These are phyloP conservation scores for Penicillium sp. DNA, from an alignment of 2,329 filamentous ascomycete species.

Conservation along the genomic window DNA sequence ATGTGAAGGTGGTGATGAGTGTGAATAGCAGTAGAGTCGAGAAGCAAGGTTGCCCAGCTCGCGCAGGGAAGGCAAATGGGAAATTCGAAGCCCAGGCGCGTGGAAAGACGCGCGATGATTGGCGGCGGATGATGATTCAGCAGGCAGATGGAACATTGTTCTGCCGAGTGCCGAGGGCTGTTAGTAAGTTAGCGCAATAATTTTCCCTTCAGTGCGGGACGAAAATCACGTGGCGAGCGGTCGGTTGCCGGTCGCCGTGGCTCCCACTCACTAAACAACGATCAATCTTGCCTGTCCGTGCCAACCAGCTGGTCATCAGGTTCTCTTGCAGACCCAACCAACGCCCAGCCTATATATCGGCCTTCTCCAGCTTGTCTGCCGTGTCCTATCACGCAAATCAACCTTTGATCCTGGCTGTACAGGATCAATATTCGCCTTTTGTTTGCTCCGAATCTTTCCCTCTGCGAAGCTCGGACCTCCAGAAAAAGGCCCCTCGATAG, in stretches of 20 bases:
- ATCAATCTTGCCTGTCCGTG: not conserved
- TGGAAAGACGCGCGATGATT: constrained; percentile 34
- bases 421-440: not conserved
- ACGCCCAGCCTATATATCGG: not conserved
- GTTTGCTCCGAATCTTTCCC: not conserved
- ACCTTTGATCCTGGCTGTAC: not conserved
- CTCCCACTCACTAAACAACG: not conserved
- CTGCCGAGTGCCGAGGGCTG: not conserved
- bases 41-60: constrained; percentile 4
- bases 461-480: constrained; percentile 5
- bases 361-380: not conserved
- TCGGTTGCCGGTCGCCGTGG: not conserved
- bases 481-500: constrained; percentile 6
- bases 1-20: not conserved
- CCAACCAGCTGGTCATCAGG: not conserved
- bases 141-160: constrained; percentile 8
- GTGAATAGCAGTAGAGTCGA: not conserved
- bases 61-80: constrained; percentile 24
- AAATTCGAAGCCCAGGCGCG: constrained; percentile 22
- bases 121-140: constrained; percentile 29
- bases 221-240: constrained; percentile 10
- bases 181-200: not conserved
- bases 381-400: not conserved
- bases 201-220: not conserved
- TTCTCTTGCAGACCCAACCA: not conserved